A percentile compares a stretch with the other conserved stretches of the same genome.
phyloP scores from a whole-genome alignment of 1,284 basidiomycete genomes.

The Irpex sp. region DNA sequence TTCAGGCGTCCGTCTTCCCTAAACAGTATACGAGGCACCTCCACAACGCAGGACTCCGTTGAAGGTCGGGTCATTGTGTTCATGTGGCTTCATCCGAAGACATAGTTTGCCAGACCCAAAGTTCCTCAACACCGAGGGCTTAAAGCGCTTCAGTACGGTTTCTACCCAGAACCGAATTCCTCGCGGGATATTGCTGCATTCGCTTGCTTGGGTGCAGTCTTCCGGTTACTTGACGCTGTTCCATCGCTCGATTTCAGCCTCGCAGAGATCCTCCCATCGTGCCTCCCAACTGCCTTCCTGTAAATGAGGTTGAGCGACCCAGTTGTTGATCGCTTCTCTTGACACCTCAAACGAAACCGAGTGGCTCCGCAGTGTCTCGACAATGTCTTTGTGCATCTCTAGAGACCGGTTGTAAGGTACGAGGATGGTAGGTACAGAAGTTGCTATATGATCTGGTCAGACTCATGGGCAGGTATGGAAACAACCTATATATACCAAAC shows the following conservation, averaged over 20 bases:
- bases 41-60: no score
- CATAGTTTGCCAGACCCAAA: no score
- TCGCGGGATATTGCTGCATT: not conserved
- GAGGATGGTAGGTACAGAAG: constrained; percentile 49
- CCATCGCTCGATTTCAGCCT: constrained; percentile 69
- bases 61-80: no score
- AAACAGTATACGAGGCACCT: no score
- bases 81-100: no score
- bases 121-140: no score
- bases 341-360: constrained; percentile 63
- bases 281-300: constrained; percentile 62
- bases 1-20: no score
- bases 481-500: constrained; percentile 47
- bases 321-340: constrained; percentile 49
- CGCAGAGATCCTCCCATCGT: constrained; percentile 71
- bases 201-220: not conserved
- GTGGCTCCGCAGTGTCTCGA: constrained; percentile 56
- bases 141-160: not conserved
- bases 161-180: constrained; percentile 6
- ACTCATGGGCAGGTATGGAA: not conserved
- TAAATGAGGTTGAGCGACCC: constrained; percentile 61
- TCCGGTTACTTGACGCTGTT: constrained; percentile 27
- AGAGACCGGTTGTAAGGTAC: constrained; percentile 66
- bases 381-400: constrained; percentile 47
- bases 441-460: constrained; percentile 36